Conservation (phyloP, 2,329 filamentous ascomycete species). For the Periconia macrospinosa region DNA sequence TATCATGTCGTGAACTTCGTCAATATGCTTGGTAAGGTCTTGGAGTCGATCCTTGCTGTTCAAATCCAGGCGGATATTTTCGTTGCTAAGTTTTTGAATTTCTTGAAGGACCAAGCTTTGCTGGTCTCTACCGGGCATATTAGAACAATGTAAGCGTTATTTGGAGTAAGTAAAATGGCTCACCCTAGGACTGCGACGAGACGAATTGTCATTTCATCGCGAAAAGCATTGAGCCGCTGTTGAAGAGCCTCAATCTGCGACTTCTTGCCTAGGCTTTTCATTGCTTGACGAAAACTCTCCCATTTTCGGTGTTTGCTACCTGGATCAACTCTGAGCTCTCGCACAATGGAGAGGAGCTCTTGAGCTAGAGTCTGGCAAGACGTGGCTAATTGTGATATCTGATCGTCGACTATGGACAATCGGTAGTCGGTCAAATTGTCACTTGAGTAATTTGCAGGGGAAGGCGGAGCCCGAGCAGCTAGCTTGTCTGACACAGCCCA, state of each 20-base stretch:
- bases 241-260: conserved; percentile 1
- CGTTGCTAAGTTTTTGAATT: neutral
- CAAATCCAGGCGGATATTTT: neutral
- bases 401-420: neutral
- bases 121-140: neutral
- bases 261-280: neutral
- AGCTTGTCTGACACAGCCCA: neutral
- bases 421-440: neutral
- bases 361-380: neutral
- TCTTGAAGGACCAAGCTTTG: neutral
- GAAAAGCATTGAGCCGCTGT: neutral
- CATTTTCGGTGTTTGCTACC: conserved; percentile 2
- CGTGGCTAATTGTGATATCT: neutral
- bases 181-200: conserved; percentile 1
- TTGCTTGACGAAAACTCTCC: conserved; percentile 1
- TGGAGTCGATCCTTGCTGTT: neutral
- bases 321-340: neutral
- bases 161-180: neutral
- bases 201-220: neutral
- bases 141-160: neutral
- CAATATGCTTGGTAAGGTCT: neutral
- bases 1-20: neutral
- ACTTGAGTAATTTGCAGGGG: neutral
- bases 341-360: conserved; percentile 1
- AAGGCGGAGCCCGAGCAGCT: neutral